Percentiles rank a stretch among this genome's conserved stretches.
Conservation (phyloP, 768 basidiomycete genomes). For the Tremella yokohamensis region DNA sequence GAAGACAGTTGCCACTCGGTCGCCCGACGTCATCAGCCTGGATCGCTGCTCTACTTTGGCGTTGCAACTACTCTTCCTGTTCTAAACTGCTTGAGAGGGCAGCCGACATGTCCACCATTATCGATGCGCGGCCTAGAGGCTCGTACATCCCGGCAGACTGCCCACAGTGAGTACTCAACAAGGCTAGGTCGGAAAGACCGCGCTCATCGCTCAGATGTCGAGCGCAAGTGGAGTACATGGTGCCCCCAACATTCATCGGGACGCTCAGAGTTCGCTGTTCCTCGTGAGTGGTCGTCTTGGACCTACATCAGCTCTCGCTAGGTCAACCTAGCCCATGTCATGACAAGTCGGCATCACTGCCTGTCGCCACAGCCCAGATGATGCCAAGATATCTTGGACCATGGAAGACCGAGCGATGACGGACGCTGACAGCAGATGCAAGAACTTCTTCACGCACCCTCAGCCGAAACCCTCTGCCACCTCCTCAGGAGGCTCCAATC, state of each 20-base stretch:
- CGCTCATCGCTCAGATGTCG: slow-evolving; percentile 21
- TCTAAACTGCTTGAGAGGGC: not conserved
- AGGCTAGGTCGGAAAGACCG: not conserved
- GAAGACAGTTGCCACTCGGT: no score
- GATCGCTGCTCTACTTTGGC: no score
- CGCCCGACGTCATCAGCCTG: no score
- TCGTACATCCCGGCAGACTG: slow-evolving; percentile 44
- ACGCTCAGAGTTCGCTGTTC: slow-evolving; percentile 44
- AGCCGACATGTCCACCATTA: slow-evolving; percentile 45
- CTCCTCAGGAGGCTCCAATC: slow-evolving; percentile 12
- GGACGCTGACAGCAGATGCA: slow-evolving; percentile 26
- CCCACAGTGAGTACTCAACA: slow-evolving; percentile 28
- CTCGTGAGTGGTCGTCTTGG: slow-evolving; percentile 19
- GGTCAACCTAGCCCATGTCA: no score
- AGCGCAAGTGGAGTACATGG: slow-evolving; percentile 42
- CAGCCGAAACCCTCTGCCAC: slow-evolving; percentile 37
- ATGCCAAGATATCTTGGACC: not conserved
- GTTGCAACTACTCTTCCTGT: no score
- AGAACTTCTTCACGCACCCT: slow-evolving; percentile 42
- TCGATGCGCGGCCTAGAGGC: slow-evolving; percentile 47
- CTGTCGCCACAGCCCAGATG: not conserved
- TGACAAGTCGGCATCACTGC: no score
- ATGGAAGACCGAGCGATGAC: not conserved
- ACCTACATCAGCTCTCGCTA: slow-evolving; percentile 1
- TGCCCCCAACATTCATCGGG: slow-evolving; percentile 48